Conservation (phyloP, 805 yeast genomes). For the Kuraishia capsulata region DNA sequence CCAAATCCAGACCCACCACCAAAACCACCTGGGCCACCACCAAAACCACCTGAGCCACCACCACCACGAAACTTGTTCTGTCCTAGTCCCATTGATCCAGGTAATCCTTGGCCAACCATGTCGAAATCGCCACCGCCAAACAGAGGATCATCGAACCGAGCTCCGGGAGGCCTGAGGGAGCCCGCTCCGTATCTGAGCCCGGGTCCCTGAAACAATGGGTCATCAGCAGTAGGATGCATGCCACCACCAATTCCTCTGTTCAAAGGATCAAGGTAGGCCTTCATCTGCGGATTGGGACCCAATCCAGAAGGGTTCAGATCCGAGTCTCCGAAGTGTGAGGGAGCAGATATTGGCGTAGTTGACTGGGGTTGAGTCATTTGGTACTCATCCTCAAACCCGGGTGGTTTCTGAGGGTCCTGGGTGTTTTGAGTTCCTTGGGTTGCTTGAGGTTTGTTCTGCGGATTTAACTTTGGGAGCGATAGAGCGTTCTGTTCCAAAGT, state of each 20-base stretch:
- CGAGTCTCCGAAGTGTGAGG: slow-evolving; percentile 34
- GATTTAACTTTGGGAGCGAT: too few relatives aligned
- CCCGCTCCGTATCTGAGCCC: slow-evolving; percentile 5
- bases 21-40: slow-evolving; percentile 4
- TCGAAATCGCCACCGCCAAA: slow-evolving; percentile 35
- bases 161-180: slow-evolving; percentile 30
- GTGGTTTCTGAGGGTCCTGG: slow-evolving; percentile 21
- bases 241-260: slow-evolving; percentile 28
- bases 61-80: slow-evolving; percentile 3
- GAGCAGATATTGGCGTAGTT: slow-evolving; percentile 3
- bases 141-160: slow-evolving; percentile 44
- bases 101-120: slow-evolving; percentile 36
- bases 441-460: too few relatives aligned
- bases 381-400: slow-evolving; percentile 45
- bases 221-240: slow-evolving; percentile 43
- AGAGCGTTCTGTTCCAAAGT: too few relatives aligned
- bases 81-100: slow-evolving; percentile 25
- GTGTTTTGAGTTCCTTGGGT: too few relatives aligned
- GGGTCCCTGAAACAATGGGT: slow-evolving; percentile 35
- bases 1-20: too few relatives aligned
- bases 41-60: slow-evolving; percentile 2
- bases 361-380: slow-evolving; percentile 16
- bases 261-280: slow-evolving; percentile 34
- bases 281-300: slow-evolving; percentile 28
- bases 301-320: slow-evolving; percentile 43